These are phyloP conservation scores for Roridomyces roridus DNA, from an alignment of 768 basidiomycete species.

Conservation along the genomic window DNA sequence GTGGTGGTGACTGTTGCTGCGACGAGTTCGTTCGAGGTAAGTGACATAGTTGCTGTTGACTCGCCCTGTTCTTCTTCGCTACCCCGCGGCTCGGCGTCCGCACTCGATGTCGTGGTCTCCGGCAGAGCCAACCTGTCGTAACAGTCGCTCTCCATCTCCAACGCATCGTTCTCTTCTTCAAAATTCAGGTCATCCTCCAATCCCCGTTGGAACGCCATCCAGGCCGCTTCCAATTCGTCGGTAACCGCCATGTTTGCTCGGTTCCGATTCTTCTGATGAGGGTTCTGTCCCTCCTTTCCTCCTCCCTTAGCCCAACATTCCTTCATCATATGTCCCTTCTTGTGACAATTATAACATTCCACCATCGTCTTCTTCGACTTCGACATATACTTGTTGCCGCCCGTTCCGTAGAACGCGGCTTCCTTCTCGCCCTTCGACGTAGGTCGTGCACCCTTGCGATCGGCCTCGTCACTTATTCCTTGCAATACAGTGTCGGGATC, in stretches of 20 bases:
- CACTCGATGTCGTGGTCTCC: too few relatives aligned
- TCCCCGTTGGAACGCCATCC: background rate
- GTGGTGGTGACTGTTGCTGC: background rate
- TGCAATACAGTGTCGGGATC: too few relatives aligned
- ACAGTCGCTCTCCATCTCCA: background rate
- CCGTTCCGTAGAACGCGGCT: slow-evolving; percentile 7
- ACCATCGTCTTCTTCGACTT: background rate
- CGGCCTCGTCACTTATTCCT: too few relatives aligned
- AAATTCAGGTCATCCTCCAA: background rate
- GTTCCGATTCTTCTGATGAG: slow-evolving; percentile 21
- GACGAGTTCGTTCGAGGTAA: background rate
- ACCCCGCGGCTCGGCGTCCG: too few relatives aligned
- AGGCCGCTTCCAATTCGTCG: slow-evolving; percentile 5
- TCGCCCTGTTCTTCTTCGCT: background rate
- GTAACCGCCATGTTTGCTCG: background rate
- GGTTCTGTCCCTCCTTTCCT: slow-evolving; percentile 41
- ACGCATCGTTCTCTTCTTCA: slow-evolving; percentile 3
- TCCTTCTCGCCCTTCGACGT: background rate
- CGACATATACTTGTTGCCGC: background rate
- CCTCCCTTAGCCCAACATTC: slow-evolving; percentile 47
- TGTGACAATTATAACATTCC: slow-evolving; percentile 38
- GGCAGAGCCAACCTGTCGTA: too few relatives aligned
- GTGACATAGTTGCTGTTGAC: background rate
- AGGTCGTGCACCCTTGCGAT: too few relatives aligned
- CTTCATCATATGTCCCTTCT: slow-evolving; percentile 33